Evolutionary conservation across 164 flowering plant species (phyloP), one percentile per base, ranked within the genome.

Genomic region (Buxus sempervirens): DNA sequence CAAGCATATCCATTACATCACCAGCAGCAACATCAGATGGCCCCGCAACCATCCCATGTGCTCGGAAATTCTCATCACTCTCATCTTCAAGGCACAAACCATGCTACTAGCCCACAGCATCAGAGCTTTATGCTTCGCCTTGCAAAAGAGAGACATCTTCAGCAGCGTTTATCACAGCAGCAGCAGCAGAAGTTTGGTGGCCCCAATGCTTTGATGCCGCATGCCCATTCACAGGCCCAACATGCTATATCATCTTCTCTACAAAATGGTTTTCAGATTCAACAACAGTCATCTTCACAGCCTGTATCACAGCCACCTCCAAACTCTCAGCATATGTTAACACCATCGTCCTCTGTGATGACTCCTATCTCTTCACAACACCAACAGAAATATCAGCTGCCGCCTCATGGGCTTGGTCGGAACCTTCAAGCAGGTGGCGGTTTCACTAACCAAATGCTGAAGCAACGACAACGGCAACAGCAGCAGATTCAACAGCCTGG

Each of bases 101-200:
- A 87, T 64, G 68, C 78, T 55, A 26, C 81, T 2, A 81, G 71
- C 58, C 26, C 84, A 53, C 90, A 81, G 61, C 88, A 83, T 63
- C 96, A 88, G 75, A 87, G 91, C 15, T 85, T 80, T 73, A 81
- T 84, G 18, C 63, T 77, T 36, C 94, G 85, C 42, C 20, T 89
- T 61, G 87, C 90, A 64, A 91, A 87, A 76, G 94, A 90, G 66
- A 84, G 90, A 77, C 88, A 87, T 28, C 67, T 83, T 65, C 93
- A 89, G 70, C 93, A 87, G 60, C 82, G 82, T 58, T 62, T 65
- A 54, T 48, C 79, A n/a, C 82, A 63, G 57, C 79, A 83, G 69
- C 85, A 76, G 70, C 87, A 79, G 19, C 84, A 80, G 53, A 84
- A 81, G 66, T 82, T 81, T 73, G 60, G 82, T 65, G 70, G 85